Evolutionary conservation across 441 rosid species (phyloP), one percentile per base, ranked within the genome.

Genomic region (Bocquillonia castaneifolia): DNA sequence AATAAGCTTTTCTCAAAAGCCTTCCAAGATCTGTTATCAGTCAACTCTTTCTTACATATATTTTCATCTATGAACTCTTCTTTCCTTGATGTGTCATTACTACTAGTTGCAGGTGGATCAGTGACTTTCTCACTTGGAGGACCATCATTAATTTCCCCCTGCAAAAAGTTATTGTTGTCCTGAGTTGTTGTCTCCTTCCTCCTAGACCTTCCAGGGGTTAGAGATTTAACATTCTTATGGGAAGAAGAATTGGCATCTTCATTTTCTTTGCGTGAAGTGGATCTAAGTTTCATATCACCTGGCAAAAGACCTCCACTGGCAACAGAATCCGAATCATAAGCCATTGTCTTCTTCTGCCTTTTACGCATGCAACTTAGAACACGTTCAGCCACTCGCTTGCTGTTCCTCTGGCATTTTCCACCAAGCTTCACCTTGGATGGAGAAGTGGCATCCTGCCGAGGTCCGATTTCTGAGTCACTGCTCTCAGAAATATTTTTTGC

Each of bases 361-460:
- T 94, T 94, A 61, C 81, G 86, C 82, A 85, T 85, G 86, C 86
- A 82, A 74, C 79, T 76, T 55, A 93, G 72, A 77, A 86, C 88
- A 42, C 90, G 87, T 75, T 92, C 98, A 74, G 98, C 85, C 37
- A 82, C 94, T 83, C 94, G 86, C 79, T 90, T 92, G 77, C 96
- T 92, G 74, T 85, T 94, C 72, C 99, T 86, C 81, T 88, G 92
- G 67, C 75, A 74, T 82, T 81, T 87, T 57, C 89, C 88, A 60
- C 74, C 74, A 76, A 67, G 73, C 83, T 90, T 90, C 66, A 75
- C 70, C 78, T 87, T 85, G 66, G 90, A 76, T 22, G 92, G 82
- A 68, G 92, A 83, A 62, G 78, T 42, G 55, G 80, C 75, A 65
- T 84, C 93, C 56, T 78, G 90, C 74, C 69, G 78, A 50, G 79